Evolutionary conservation across 2,329 filamentous ascomycete genomes (phyloP).

Genomic region (Trichoderma pleuroti): DNA sequence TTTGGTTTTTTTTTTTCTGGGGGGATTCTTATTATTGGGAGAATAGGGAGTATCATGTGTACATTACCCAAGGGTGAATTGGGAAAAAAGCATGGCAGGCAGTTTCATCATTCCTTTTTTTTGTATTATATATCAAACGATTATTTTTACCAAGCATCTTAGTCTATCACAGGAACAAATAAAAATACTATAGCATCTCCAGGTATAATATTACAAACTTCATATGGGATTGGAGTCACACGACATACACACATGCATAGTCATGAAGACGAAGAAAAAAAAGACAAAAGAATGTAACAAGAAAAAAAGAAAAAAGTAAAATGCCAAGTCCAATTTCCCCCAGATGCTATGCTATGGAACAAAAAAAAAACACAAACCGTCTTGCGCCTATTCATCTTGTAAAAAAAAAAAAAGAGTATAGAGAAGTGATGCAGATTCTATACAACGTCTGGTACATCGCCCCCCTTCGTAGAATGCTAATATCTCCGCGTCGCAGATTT

Average conservation of each 20-base stretch:
- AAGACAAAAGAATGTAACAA: neutral
- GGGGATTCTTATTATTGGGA: too few species aligned
- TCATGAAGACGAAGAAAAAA: neutral
- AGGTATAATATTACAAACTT: neutral
- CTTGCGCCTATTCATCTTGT: neutral
- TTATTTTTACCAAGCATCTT: neutral
- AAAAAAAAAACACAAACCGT: slow-evolving; percentile 4
- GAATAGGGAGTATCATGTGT: neutral
- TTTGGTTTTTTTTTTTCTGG: neutral
- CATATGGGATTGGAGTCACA: neutral
- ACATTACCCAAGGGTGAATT: neutral
- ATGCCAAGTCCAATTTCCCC: slow-evolving; percentile 13
- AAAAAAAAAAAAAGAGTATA: neutral
- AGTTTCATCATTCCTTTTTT: neutral
- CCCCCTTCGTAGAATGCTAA: slow-evolving; percentile 21
- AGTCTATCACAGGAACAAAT: neutral
- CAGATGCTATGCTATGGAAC: slow-evolving; percentile 17
- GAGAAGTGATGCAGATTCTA: slow-evolving; percentile 17
- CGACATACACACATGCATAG: neutral
- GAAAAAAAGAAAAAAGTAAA: neutral
- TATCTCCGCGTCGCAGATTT: slow-evolving; percentile 20
- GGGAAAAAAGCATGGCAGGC: neutral
- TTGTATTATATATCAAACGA: neutral
- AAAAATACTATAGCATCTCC: neutral
- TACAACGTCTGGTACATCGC: slow-evolving; percentile 18